These are phyloP conservation scores for Erodium chrysanthum DNA, from an alignment of 441 rosid species.

Conservation along the genomic window DNA sequence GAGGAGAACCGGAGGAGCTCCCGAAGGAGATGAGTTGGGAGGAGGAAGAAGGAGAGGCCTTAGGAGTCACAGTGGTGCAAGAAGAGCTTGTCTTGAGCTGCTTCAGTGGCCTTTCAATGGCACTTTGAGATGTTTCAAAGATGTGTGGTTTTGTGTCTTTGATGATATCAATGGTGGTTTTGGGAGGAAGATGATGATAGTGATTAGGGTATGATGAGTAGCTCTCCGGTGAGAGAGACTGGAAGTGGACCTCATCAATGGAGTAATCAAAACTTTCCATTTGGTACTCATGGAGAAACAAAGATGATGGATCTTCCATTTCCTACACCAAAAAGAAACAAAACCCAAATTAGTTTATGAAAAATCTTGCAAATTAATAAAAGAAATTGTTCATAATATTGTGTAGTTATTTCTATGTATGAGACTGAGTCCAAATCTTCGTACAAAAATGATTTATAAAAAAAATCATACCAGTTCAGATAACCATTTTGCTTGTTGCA, in stretches of 20 bases:
- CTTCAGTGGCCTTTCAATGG: conserved; percentile 25
- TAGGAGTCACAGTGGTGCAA: too few relatives aligned
- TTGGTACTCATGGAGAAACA: conserved; percentile 14
- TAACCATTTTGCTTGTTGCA: conserved; percentile 26
- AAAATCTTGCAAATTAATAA: background rate
- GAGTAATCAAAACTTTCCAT: conserved; percentile 12
- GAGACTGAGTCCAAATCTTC: too few relatives aligned
- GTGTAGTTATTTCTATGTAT: too few relatives aligned
- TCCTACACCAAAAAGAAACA: conserved; percentile 15
- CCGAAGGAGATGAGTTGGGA: conserved; percentile 42
- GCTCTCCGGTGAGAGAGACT: conserved; percentile 21
- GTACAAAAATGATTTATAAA: too few relatives aligned
- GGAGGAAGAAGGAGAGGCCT: conserved; percentile 25
- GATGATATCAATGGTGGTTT: background rate
- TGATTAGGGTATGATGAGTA: conserved; percentile 16
- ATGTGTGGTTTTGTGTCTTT: background rate
- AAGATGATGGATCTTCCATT: conserved; percentile 28
- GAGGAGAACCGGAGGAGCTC: conserved; percentile 21
- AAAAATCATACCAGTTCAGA: conserved; percentile 26
- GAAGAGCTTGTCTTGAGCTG: conserved; percentile 24
- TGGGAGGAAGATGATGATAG: background rate
- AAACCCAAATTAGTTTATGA: background rate
- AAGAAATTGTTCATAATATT: too few relatives aligned
- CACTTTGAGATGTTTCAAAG: conserved; percentile 14
- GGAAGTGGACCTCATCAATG: conserved; percentile 28